Base-by-base conservation (phyloP, 192 early-diverging fungal genomes). In the Coemansia sp. region DNA sequence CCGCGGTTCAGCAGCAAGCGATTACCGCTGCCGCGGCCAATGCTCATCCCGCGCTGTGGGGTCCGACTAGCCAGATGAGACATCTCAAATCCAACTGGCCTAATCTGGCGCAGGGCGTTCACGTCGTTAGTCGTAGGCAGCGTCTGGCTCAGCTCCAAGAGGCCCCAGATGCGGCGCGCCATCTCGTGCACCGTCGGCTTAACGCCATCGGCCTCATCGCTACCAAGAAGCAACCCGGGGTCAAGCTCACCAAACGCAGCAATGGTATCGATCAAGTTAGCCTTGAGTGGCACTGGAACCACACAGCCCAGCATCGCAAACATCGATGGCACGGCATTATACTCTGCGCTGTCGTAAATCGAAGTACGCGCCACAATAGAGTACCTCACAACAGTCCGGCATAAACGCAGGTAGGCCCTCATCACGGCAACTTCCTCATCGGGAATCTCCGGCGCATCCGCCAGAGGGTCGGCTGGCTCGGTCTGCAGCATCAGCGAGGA, bases 261-360 rank as follows among this genome's bases (percentile, higher is more conserved):
- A 37, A 98, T 87, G 5, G 89, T 84, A 48, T 91, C 79, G 33
- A 94, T 77, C 25, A 99, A 73, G 16, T 86, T 82, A 0, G 95
- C 94, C 64, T 96, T 95, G 5, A 97, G 82, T 28, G 88, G 84
- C 11, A 90, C 85, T 0, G 90, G 88, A 34, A 95, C 87, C 5
- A 87, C 78, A 61, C 90, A 89, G 9, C 87, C 89, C n/a, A 97
- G 79, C 55, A 99, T 86, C 50, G 73, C 78, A 65, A 98, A 93
- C 33, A 99, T 83, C 9, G 84, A 85, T 13, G 87, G 75, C 20
- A 93, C 68, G 10, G 91, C 90, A 28, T 84, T 83, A 55, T 86
- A 86, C 59, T 89, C 82, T 52, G 85, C 72, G 64, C 87, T 88
- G 36, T 94, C 86, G 69, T 85, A 88, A 26, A 99, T 76, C 14